Evolutionary conservation across 345 rosid species (phyloP).

Genomic region (Eutrema yunnanense): DNA sequence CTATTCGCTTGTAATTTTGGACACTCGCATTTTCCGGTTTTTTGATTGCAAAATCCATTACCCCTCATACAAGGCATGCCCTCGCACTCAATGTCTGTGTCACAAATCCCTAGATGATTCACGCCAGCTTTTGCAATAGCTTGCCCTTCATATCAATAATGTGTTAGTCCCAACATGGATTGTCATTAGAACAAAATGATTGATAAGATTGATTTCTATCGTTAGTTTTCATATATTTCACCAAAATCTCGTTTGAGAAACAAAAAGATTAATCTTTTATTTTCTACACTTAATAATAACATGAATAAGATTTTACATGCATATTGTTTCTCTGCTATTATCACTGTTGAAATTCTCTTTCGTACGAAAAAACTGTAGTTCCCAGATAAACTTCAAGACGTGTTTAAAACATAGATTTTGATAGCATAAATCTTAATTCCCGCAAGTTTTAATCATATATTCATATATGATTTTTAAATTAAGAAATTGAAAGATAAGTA

Average conservation of each 20-base stretch:
- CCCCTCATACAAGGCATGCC: not conserved
- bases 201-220: not conserved
- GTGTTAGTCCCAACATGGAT: not conserved
- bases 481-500: not conserved
- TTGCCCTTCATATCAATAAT: not conserved
- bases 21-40: not conserved
- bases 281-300: too few species aligned
- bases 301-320: too few species aligned
- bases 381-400: not conserved
- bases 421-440: not conserved
- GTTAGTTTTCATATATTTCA: not conserved
- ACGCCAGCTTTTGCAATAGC: not conserved
- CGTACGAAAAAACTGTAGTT: not conserved
- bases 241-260: not conserved
- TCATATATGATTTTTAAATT: not conserved
- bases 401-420: not conserved
- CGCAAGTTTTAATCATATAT: not conserved
- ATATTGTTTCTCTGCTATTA: too few species aligned
- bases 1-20: not conserved
- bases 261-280: not conserved
- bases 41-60: not conserved
- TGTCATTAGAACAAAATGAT: not conserved
- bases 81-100: not conserved
- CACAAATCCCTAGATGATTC: not conserved
- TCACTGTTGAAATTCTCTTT: too few species aligned